These are phyloP conservation scores for Aureobasidium pullulans DNA, from an alignment of 2,329 filamentous ascomycete species.

Conservation along the genomic window DNA sequence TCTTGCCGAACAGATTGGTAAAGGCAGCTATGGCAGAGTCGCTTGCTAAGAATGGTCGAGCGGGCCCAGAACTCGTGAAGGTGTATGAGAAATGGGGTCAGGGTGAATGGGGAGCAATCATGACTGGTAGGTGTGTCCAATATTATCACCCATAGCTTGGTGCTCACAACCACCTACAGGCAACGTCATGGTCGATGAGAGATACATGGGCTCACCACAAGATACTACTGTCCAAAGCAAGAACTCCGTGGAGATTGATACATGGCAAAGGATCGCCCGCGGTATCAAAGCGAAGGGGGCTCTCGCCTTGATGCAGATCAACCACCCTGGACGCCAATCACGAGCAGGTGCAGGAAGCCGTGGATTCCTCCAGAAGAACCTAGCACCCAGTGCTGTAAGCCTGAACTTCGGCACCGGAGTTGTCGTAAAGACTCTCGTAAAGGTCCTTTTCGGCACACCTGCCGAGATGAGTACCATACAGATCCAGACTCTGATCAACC, in stretches of 20 bases:
- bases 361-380: conserved; percentile 31
- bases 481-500: conserved; percentile 45
- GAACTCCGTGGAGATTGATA: conserved; percentile 25
- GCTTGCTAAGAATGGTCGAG: conserved; percentile 19
- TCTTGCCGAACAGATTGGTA: conserved; percentile 25
- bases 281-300: conserved; percentile 19
- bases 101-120: conserved; percentile 46
- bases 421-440: not conserved
- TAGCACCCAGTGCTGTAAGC: conserved; percentile 40
- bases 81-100: conserved; percentile 30
- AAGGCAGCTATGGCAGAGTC: conserved; percentile 26
- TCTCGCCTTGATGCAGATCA: conserved; percentile 39
- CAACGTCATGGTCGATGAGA: conserved; percentile 31
- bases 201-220: conserved; percentile 3
- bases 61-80: not conserved
- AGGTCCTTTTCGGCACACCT: conserved; percentile 43
- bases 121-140: conserved; percentile 33
- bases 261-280: conserved; percentile 18
- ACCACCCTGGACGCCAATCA: conserved; percentile 43
- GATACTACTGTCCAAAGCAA: conserved; percentile 33
- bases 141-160: too few relatives aligned
- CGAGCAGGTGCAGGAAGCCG: conserved; percentile 32
- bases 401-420: conserved; percentile 32
- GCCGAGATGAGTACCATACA: conserved; percentile 49
- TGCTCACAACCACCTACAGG: conserved; percentile 20